Percentiles rank a stretch among this genome's conserved stretches.
These are phyloP conservation scores for Bidens hawaiensis DNA, from an alignment of 140 eudicot species.

Conservation along the genomic window DNA sequence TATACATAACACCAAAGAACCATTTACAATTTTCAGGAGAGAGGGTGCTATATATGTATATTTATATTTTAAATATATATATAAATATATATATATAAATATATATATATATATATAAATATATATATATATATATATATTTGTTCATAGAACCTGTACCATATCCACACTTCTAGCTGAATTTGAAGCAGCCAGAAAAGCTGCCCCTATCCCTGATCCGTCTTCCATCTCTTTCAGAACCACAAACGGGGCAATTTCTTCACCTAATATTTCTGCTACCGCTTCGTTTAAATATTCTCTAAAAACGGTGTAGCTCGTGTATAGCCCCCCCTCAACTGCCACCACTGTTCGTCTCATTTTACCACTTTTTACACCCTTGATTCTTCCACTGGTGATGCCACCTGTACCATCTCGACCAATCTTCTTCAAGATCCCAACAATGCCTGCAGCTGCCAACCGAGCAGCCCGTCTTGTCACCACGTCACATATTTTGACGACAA, in stretches of 20 bases:
- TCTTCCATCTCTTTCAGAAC: conserved; percentile 67
- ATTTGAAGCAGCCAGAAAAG: conserved; percentile 83
- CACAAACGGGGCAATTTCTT: conserved; percentile 63
- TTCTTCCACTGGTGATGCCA: conserved; percentile 57
- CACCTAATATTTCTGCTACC: conserved; percentile 75
- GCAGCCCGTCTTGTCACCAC: conserved; percentile 83
- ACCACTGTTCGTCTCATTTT: conserved; percentile 76
- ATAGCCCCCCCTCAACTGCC: conserved; percentile 79
- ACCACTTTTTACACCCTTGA: conserved; percentile 34
- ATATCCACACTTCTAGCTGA: conserved; percentile 54
- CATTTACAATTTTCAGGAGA: conserved; percentile 39
- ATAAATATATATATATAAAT: too few species aligned
- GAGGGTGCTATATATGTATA: conserved; percentile 29
- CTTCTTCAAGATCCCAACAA: conserved; percentile 87
- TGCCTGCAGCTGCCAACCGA: conserved; percentile 91
- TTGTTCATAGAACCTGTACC: conserved; percentile 53
- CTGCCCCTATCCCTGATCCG: conserved; percentile 94
- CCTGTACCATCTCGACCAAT: conserved; percentile 89
- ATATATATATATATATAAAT: too few species aligned
- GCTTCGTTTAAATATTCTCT: conserved; percentile 81
- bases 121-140: conserved; percentile 32
- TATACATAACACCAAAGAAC: conserved; percentile 27
- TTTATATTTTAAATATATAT: conserved; percentile 33
- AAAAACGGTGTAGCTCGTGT: conserved; percentile 56
- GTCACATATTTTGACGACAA: conserved; percentile 78